Evolutionary conservation across 345 rosid species (phyloP), one percentile per base, ranked within the genome.

Genomic region (Arabidopsis suecica): DNA sequence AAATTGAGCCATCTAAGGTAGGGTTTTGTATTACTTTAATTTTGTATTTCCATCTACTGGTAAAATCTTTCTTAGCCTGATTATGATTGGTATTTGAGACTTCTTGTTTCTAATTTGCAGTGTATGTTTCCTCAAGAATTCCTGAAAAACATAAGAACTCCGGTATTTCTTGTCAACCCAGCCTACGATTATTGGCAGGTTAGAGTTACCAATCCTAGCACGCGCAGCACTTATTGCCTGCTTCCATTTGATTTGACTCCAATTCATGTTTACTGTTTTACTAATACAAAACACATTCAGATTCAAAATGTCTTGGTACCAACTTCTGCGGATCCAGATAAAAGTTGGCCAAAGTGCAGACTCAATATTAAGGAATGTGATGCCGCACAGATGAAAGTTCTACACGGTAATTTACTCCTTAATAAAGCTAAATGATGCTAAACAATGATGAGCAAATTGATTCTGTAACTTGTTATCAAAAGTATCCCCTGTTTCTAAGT

Each of bases 161-260:
- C 96, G 0, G 54, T 91, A 23, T 91, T 94, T 82, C 66, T 94
- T 53, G 86, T 91, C 83, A 86, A 94, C 34, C 84, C 97, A 57
- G 91, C 96, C 65, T 91, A 91, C 73, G 98, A 94, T 74, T 88
- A 70, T 81, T 94, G 98, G 98, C 98, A 94, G 93, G 98, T 94
- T 78, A 77, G 61, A 37, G 63, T 63, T 45, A 32, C 9, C 32
- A 58, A 11, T 13, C 40, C 37, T 47, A 59, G 14, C 60, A 37
- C 28, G 6, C 58, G 5, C 3, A 45, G 5, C 3, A 45, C 41
- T 34, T 25, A 22, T 62, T 1, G 45, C 45, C 16, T 38, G 7
- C 16, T 25, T 64, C 32, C 42, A 20, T 75, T 55, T 49, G 53
- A 71, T 41, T 12, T 30, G 30, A 23, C 69, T 62, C 51, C 49